Conservation (phyloP, 192 early-diverging fungal species). For the Dissophora globulifera region DNA sequence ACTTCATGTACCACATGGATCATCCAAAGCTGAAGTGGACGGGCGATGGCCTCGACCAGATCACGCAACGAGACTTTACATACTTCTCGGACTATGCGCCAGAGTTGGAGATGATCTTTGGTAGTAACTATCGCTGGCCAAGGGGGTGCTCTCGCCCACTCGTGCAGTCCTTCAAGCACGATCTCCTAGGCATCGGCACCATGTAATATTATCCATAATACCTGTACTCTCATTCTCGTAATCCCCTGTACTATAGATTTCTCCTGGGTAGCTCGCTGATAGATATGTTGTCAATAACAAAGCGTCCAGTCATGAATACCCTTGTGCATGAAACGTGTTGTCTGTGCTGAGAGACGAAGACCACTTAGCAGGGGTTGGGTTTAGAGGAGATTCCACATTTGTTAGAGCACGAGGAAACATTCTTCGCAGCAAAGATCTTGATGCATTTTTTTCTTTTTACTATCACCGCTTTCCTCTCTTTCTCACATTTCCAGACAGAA, state of each 20-base stretch:
- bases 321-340: no score
- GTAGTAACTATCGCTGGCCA: slow-evolving; percentile 59
- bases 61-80: slow-evolving; percentile 46
- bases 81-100: slow-evolving; percentile 60
- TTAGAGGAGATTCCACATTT: no score
- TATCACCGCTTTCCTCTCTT: neutral
- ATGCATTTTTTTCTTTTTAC: no score
- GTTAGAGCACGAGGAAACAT: no score
- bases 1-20: slow-evolving; percentile 64
- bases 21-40: slow-evolving; percentile 61
- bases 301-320: no score
- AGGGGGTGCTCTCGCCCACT: slow-evolving; percentile 59
- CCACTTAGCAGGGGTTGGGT: no score
- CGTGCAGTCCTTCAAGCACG: slow-evolving; percentile 54
- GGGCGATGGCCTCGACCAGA: slow-evolving; percentile 57
- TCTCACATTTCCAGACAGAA: neutral
- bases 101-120: slow-evolving; percentile 56
- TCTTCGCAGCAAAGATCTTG: no score
- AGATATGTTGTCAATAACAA: no score
- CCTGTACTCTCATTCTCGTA: neutral
- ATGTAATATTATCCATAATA: neutral
- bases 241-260: slow-evolving; percentile 3
- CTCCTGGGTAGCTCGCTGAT: no score
- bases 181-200: slow-evolving; percentile 46
- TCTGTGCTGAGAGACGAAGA: no score